A percentile compares a stretch with the other conserved stretches of the same genome.
Conservation (phyloP, 2,329 filamentous ascomycete genomes). For the Fusarium nygamai region DNA sequence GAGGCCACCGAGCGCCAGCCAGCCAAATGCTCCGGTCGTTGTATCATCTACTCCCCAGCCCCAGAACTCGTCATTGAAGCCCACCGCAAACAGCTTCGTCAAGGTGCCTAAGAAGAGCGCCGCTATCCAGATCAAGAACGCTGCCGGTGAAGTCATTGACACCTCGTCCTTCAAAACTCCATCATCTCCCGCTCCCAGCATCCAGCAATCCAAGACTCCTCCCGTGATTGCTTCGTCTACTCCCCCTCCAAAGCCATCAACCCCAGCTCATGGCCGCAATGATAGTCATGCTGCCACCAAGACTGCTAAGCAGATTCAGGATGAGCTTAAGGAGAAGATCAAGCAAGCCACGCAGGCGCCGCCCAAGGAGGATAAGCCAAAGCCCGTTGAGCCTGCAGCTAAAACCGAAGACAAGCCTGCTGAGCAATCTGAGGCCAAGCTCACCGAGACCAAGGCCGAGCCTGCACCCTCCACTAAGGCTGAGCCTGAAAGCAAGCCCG, state of each 20-base stretch:
- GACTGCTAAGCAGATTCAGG: conserved; percentile 81
- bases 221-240: conserved; percentile 80
- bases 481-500: conserved; percentile 40
- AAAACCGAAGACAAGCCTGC: conserved; percentile 50
- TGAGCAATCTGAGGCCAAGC: conserved; percentile 15
- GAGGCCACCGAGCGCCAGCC: conserved; percentile 73
- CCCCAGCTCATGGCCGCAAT: conserved; percentile 73
- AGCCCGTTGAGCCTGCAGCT: conserved; percentile 27
- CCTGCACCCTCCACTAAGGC: conserved; percentile 22
- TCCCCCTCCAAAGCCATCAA: conserved; percentile 80
- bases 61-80: conserved; percentile 68
- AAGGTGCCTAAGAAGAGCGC: conserved; percentile 71
- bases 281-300: conserved; percentile 76
- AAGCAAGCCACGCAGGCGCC: conserved; percentile 64
- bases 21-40: conserved; percentile 64
- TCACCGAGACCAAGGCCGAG: conserved; percentile 30
- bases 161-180: conserved; percentile 69
- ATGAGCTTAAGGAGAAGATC: conserved; percentile 85
- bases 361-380: conserved; percentile 46
- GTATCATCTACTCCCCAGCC: conserved; percentile 72
- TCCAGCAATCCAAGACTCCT: conserved; percentile 70
- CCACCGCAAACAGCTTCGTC: conserved; percentile 56
- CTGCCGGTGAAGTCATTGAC: conserved; percentile 80
- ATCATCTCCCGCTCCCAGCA: conserved; percentile 64
- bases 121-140: conserved; percentile 85